Conservation (phyloP, 2,329 filamentous ascomycete species). For the Neonectria coccinea region DNA sequence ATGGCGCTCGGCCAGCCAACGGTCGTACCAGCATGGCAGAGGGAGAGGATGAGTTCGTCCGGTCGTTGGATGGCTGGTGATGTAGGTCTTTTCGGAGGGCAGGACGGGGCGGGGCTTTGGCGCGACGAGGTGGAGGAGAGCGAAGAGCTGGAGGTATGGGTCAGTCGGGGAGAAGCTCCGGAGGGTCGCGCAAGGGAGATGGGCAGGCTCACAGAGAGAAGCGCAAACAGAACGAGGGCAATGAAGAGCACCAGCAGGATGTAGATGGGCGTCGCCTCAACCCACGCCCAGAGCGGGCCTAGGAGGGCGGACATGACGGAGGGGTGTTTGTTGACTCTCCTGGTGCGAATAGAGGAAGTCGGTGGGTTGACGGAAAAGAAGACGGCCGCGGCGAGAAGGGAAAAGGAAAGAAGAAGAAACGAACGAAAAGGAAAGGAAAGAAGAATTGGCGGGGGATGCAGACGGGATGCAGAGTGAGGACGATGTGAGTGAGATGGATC, state of each 20-base stretch:
- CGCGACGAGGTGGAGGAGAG: conserved; percentile 78
- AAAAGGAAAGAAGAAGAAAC: conserved; percentile 2
- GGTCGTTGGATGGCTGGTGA: conserved; percentile 75
- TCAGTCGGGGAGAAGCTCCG: conserved; percentile 20
- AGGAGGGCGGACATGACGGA: conserved; percentile 44
- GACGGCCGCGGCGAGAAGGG: not conserved
- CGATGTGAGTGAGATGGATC: not conserved
- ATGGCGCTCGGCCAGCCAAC: conserved; percentile 72
- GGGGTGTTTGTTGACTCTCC: conserved; percentile 15
- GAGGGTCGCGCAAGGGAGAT: not conserved
- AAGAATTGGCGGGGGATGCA: not conserved
- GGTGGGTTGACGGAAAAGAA: conserved; percentile 8
- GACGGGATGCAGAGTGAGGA: not conserved
- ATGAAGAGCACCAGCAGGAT: conserved; percentile 53
- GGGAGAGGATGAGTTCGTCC: conserved; percentile 53
- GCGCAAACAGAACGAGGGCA: conserved; percentile 48
- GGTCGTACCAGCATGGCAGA: conserved; percentile 90
- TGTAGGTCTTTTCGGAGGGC: conserved; percentile 86
- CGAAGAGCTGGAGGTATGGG: conserved; percentile 61
- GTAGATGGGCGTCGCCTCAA: conserved; percentile 54
- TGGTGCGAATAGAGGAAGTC: conserved; percentile 14
- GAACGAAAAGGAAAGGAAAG: not conserved
- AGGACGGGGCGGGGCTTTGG: conserved; percentile 81
- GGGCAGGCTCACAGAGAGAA: conserved; percentile 54
- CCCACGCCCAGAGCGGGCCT: conserved; percentile 51